These are phyloP conservation scores for Aspergillus proliferans DNA, from an alignment of 2,329 filamentous ascomycete genomes.

Conservation along the genomic window DNA sequence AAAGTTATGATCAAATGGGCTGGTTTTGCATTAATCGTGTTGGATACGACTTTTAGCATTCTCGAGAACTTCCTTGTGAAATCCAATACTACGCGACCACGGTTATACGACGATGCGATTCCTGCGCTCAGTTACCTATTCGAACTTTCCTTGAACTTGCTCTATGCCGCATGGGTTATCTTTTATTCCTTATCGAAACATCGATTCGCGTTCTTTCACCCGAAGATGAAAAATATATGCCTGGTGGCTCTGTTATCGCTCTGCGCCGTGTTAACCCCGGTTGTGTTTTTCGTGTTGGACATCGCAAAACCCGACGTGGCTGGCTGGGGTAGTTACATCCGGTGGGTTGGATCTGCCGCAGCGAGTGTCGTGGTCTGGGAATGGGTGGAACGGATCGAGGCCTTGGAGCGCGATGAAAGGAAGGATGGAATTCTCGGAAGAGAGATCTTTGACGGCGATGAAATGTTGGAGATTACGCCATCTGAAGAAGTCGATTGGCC, in stretches of 20 bases:
- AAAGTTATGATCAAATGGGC: constrained; percentile 99
- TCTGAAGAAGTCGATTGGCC: constrained; percentile 51
- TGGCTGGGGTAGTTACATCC: constrained; percentile 90
- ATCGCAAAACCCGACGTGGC: constrained; percentile 79
- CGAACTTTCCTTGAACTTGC: constrained; percentile 73
- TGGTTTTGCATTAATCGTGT: constrained; percentile 83
- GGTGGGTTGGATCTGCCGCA: constrained; percentile 92
- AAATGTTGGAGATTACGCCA: constrained; percentile 70
- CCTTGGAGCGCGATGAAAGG: constrained; percentile 83
- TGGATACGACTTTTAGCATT: constrained; percentile 85
- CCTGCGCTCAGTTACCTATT: constrained; percentile 89
- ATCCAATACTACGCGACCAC: constrained; percentile 48
- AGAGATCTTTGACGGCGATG: constrained; percentile 89
- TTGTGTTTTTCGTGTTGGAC: constrained; percentile 89
- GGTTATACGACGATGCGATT: constrained; percentile 79
- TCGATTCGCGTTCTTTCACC: constrained; percentile 83
- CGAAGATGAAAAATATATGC: constrained; percentile 81
- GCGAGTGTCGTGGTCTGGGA: constrained; percentile 98
- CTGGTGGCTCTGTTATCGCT: constrained; percentile 74
- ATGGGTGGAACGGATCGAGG: constrained; percentile 93
- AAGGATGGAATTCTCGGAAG: constrained; percentile 87
- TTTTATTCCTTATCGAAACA: constrained; percentile 92
- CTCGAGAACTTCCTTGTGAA: constrained; percentile 75
- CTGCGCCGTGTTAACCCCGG: constrained; percentile 75
- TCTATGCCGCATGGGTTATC: constrained; percentile 90